Evolutionary conservation across 257 asterid genomes (phyloP).

Genomic region (Solanum commersonii): DNA sequence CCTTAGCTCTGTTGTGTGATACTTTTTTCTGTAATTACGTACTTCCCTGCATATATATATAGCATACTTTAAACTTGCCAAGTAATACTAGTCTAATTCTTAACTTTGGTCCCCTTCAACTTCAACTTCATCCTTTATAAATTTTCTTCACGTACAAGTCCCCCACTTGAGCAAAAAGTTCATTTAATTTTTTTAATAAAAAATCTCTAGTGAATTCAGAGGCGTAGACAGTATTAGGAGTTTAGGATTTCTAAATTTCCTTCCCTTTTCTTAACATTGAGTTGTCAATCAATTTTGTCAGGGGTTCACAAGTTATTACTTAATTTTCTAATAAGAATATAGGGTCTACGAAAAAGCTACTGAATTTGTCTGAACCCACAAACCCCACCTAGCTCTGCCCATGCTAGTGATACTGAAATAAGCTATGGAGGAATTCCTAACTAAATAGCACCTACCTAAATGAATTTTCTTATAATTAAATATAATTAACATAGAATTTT

Average conservation of each 20-base stretch:
- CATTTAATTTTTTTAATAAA: too few relatives aligned
- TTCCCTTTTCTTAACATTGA: too few relatives aligned
- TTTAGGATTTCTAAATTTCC: too few relatives aligned
- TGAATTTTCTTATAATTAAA: too few relatives aligned
- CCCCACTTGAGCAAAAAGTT: not conserved
- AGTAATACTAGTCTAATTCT: not conserved
- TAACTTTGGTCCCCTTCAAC: not conserved
- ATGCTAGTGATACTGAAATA: not conserved
- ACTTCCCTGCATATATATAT: not conserved
- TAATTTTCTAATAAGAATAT: too few relatives aligned
- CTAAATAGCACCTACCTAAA: not conserved
- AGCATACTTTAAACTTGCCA: not conserved
- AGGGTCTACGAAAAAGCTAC: too few relatives aligned
- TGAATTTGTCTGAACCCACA: too few relatives aligned
- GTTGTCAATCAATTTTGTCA: too few relatives aligned
- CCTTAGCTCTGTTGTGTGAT: not conserved
- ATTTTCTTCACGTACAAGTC: not conserved
- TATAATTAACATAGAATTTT: too few relatives aligned
- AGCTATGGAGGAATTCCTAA: not conserved
- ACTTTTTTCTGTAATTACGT: not conserved
- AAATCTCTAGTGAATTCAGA: not conserved
- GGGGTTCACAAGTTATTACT: too few relatives aligned
- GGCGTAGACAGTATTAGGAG: too few relatives aligned
- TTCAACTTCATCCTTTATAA: not conserved
- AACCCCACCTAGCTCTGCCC: too few relatives aligned